A percentile compares a stretch with the other conserved stretches of the same genome.
Evolutionary conservation across 805 yeast genomes (phyloP).

Genomic region (Ogataea ramenticola): DNA sequence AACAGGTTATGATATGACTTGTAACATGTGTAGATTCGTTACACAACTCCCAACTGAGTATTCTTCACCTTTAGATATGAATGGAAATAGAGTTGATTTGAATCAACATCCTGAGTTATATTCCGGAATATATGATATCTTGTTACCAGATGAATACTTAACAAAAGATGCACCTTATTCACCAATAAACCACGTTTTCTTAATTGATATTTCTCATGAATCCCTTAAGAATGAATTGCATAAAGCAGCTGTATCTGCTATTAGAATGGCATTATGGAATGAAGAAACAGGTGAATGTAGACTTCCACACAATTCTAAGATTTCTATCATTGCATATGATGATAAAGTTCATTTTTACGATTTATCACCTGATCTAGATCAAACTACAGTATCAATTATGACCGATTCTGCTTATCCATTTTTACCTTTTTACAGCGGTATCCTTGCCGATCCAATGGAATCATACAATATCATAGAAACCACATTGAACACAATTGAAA

Average conservation of each 20-base stretch:
- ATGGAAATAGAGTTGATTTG: constrained; percentile 59
- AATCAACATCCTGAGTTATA: constrained; percentile 66
- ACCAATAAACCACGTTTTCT: constrained; percentile 62
- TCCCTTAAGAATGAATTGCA: constrained; percentile 56
- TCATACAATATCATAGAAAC: constrained; percentile 57
- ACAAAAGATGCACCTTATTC: constrained; percentile 33
- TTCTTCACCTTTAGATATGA: constrained; percentile 50
- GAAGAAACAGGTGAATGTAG: constrained; percentile 19
- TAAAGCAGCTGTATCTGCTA: constrained; percentile 59
- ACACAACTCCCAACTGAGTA: constrained; percentile 65
- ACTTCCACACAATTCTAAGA: constrained; percentile 37
- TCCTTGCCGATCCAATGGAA: constrained; percentile 74
- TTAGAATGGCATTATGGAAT: constrained; percentile 44
- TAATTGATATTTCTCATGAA: constrained; percentile 60
- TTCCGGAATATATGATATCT: constrained; percentile 77
- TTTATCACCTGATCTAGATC: constrained; percentile 46
- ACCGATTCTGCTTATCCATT: constrained; percentile 73
- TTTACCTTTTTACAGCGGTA: constrained; percentile 69
- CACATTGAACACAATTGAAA: constrained; percentile 56
- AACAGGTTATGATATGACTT: constrained; percentile 56
- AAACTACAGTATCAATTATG: constrained; percentile 52
- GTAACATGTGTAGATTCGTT: constrained; percentile 83
- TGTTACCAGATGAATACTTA: constrained; percentile 71
- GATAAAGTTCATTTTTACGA: constrained; percentile 66
- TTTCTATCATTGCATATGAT: constrained; percentile 75